Evolutionary conservation across 805 yeast genomes (phyloP), one percentile per base, ranked within the genome.

Genomic region (Tetrapisispora fleetii): DNA sequence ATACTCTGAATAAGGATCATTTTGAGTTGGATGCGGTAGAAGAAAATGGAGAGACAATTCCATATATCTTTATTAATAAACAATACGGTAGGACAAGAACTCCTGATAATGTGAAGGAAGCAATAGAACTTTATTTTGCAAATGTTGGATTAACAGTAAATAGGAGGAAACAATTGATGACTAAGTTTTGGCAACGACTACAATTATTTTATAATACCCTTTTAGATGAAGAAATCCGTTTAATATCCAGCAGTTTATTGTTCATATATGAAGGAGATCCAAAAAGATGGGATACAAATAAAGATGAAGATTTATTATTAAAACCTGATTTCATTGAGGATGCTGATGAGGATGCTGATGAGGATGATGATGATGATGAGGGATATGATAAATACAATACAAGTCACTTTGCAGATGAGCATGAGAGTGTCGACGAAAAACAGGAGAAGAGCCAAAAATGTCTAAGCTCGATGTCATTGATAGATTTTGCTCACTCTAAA

Each of bases 401-500:
- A 24, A 24, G 28, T 8, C 8, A 24, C 8, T 24, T 24, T 4
- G 28, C 4, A 8, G 28, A 24, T 24, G 28, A 24, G 28, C 8
- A 30, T 45, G 32, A 70, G 75, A 0, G 47, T 46, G 6, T 11
- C 22, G 3, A 37, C 21, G n/a, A 22, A 38, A 10, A 38, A 22
- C n/a, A 32, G 21, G 13, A 7, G 13, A 40, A 17, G n/a, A 10
- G 5, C 18, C 18, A 37, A 7, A 24, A 28, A 4, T 11, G 2
- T 30, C 61, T 86, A 44, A 82, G 90, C 51, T 67, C 77, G 6
- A 67, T 88, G 46, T 74, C 79, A 37, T 58, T 90, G 44, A 88
- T 93, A 7, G 99, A 93, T 65, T 89, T 93, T 70, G 97, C 97
- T 1, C 98, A 93, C 62, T 78, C 96, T 0, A 76, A 69, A 52